A percentile compares a stretch with the other conserved stretches of the same genome.
These are phyloP conservation scores for Citropsis articulata DNA, from an alignment of 345 rosid genomes.

Conservation along the genomic window DNA sequence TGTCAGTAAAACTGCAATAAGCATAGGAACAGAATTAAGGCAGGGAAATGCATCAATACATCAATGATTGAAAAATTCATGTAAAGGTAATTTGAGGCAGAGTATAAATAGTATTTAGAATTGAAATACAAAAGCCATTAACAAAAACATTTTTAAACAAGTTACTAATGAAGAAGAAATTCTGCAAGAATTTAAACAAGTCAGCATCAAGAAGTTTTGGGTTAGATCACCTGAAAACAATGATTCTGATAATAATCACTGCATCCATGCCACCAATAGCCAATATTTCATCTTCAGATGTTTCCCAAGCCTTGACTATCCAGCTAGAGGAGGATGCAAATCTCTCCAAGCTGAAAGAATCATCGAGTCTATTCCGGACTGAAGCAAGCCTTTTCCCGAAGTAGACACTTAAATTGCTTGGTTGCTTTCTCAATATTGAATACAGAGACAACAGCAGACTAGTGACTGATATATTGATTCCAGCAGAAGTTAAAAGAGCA, in stretches of 20 bases:
- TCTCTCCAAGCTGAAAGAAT: slow-evolving; percentile 59
- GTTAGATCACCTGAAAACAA: slow-evolving; percentile 66
- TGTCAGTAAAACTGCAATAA: slow-evolving; percentile 15
- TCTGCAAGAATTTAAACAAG: too few species aligned
- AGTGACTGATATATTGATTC: slow-evolving; percentile 69
- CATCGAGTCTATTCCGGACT: slow-evolving; percentile 25
- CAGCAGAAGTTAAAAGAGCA: slow-evolving; percentile 82
- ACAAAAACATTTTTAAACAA: too few species aligned
- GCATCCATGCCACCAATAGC: slow-evolving; percentile 75
- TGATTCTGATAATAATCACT: slow-evolving; percentile 71
- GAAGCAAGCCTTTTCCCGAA: slow-evolving; percentile 58
- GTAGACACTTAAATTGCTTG: slow-evolving; percentile 65
- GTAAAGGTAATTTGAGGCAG: too few species aligned
- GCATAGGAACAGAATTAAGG: too few species aligned
- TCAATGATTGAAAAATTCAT: too few species aligned
- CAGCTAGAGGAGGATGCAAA: slow-evolving; percentile 89
- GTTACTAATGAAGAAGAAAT: too few species aligned
- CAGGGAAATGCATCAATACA: too few species aligned
- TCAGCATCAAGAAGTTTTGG: slow-evolving; percentile 7
- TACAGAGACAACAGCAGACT: slow-evolving; percentile 60
- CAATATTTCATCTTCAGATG: slow-evolving; percentile 77
- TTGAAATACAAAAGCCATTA: neutral
- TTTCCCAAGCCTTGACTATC: slow-evolving; percentile 82
- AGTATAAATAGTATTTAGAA: neutral
- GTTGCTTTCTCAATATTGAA: slow-evolving; percentile 81